phyloP scores from a whole-genome alignment of 1,139 yeast species.

The Yamadazyma mexicana region DNA sequence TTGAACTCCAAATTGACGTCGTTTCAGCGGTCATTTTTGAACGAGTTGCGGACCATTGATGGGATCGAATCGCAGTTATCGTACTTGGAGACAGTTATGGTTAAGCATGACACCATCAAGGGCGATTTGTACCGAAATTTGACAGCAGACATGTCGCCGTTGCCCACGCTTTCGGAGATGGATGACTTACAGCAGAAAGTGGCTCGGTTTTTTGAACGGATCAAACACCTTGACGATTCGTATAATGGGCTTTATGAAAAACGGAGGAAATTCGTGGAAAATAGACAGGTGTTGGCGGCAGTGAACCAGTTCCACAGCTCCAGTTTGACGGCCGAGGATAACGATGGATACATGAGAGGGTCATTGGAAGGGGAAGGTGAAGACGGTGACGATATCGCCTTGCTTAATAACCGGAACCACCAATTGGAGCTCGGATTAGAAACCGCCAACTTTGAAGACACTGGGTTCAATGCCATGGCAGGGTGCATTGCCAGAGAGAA shows the following conservation, averaged over 20 bases:
- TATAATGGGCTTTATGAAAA: constrained; percentile 24
- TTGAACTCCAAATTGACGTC: constrained; percentile 74
- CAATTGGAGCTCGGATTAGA: constrained; percentile 30
- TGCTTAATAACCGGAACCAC: constrained; percentile 27
- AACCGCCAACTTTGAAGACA: constrained; percentile 41
- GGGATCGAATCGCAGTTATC: constrained; percentile 28
- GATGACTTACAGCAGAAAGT: constrained; percentile 27
- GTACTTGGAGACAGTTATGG: constrained; percentile 37
- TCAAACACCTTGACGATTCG: constrained; percentile 36
- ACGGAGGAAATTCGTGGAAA: constrained; percentile 29
- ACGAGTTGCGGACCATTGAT: constrained; percentile 65
- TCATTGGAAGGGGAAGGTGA: constrained; percentile 16
- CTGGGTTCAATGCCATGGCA: constrained; percentile 46
- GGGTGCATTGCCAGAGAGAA: constrained; percentile 50
- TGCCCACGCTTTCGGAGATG: constrained; percentile 33
- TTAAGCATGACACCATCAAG: constrained; percentile 26
- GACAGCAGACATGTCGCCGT: constrained; percentile 26
- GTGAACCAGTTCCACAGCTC: constrained; percentile 31
- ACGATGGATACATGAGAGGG: not conserved
- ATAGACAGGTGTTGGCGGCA: constrained; percentile 31
- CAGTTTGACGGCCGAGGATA: constrained; percentile 12
- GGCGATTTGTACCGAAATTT: constrained; percentile 27
- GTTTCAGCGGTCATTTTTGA: constrained; percentile 85
- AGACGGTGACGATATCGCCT: constrained; percentile 32
- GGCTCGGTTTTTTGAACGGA: constrained; percentile 24